Evolutionary conservation across 2,329 filamentous ascomycete genomes (phyloP), one percentile per base, ranked within the genome.

Genomic region (Pestalotiopsis sp.): DNA sequence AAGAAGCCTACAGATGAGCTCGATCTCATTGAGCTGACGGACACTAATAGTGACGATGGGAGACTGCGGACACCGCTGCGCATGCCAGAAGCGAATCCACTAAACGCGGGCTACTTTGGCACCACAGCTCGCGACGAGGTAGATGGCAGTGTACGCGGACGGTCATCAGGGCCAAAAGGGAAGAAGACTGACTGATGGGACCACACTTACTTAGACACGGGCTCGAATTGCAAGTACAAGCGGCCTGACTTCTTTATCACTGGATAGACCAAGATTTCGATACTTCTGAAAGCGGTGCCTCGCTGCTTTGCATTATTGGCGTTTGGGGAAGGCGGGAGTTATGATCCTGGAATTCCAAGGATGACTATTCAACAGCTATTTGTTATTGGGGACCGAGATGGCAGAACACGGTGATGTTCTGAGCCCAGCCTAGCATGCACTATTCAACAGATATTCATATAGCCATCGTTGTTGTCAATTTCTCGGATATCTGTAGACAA

Each of bases 11-110:
- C 82, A 23, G 83, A 84, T 17, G 78, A 87, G 14, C 84, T 87
- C 4, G 92, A 94, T 78, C 79, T 93, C 56, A 94, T 94, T 75
- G 92, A 94, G 77, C 83, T 94, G 70, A 86, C 89, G 23, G 90
- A 93, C 75, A 84, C 87, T 25, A 83, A 83, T 25, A 87, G 86
- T 74, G 87, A 90, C 66, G 87, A 90, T 70, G 86, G 85, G 58
- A 79, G 77, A 41, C 68, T 75, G 58, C 68, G 73, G 45, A 68
- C 68, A 20, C 40, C 68, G 7, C 66, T 67, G 57, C 60, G 73
- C 17, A 45, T 71, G 58, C 71, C 72, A 31, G 72, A 78, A 5
- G 69, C 75, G 27, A 75, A 75, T 60, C 69, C 81, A 63, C 71
- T 78, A 65, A 80, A 78, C 68, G 73, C 79, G 59, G 72, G 76